phyloP scores from a whole-genome alignment of 768 basidiomycete genomes.

The Fibroporia radiculosa region DNA sequence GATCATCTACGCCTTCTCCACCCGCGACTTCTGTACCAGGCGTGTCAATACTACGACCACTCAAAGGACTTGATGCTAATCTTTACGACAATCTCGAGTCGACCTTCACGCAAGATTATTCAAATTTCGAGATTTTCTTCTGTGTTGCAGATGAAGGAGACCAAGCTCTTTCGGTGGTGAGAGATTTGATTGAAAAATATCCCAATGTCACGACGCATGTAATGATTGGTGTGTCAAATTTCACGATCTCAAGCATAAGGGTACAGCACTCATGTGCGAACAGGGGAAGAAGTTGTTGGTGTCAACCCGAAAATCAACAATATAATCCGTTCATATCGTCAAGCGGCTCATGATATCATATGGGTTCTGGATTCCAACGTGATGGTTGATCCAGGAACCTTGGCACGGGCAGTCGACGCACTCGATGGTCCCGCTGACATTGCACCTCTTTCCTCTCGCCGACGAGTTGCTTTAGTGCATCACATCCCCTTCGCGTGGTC shows the following conservation, averaged over 20 bases:
- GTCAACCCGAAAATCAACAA: slow-evolving; percentile 99
- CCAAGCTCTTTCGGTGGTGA: slow-evolving; percentile 79
- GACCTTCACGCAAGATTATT: slow-evolving; percentile 86
- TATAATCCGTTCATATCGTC: slow-evolving; percentile 73
- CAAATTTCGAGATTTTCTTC: slow-evolving; percentile 85
- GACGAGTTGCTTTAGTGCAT: slow-evolving; percentile 79
- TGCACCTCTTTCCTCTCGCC: slow-evolving; percentile 23
- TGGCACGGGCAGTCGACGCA: slow-evolving; percentile 80
- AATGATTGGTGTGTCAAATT: slow-evolving; percentile 57
- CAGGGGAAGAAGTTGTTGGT: slow-evolving; percentile 79
- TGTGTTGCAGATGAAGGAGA: slow-evolving; percentile 86
- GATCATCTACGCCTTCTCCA: slow-evolving; percentile 50
- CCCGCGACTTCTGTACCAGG: slow-evolving; percentile 54
- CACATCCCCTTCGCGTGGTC: slow-evolving; percentile 88
- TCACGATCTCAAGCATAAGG: too few relatives aligned
- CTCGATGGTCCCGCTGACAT: slow-evolving; percentile 40
- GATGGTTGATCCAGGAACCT: slow-evolving; percentile 64
- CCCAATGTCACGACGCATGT: slow-evolving; percentile 66
- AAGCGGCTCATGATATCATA: slow-evolving; percentile 81
- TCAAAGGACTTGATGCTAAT: slow-evolving; percentile 93
- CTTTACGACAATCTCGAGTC: slow-evolving; percentile 95
- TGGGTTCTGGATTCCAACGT: slow-evolving; percentile 99
- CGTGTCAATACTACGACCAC: slow-evolving; percentile 88
- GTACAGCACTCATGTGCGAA: neutral
- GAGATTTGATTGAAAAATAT: slow-evolving; percentile 71